These are phyloP conservation scores for Rhododendron ovatum DNA, from an alignment of 148 eudicot genomes.

Conservation along the genomic window DNA sequence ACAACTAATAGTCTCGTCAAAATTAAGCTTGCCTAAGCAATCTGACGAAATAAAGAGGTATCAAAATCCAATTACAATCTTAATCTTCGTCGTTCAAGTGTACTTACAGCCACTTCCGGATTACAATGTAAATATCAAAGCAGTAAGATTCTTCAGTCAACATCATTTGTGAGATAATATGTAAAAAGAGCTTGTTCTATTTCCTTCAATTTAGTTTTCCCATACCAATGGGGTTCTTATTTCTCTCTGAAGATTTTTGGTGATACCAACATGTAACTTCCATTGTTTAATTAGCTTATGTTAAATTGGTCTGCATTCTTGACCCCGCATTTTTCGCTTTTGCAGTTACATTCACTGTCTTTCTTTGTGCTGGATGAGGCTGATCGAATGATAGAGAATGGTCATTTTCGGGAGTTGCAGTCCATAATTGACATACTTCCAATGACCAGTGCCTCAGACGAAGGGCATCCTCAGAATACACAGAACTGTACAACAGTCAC, in stretches of 20 bases:
- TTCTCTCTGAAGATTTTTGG: neutral
- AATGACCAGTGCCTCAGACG: constrained; percentile 30
- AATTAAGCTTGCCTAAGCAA: neutral
- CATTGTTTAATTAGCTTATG: neutral
- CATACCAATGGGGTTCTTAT: neutral
- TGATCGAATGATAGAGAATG: constrained; percentile 95
- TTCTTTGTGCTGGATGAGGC: constrained; percentile 99
- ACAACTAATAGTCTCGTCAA: neutral
- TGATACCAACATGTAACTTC: neutral
- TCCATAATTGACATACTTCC: constrained; percentile 96
- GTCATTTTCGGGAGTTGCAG: constrained; percentile 93
- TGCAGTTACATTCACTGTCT: constrained; percentile 89
- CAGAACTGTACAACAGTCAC: constrained; percentile 66
- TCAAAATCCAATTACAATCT: neutral
- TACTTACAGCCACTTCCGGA: neutral
- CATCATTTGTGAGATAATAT: constrained; percentile 2
- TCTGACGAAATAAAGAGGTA: neutral
- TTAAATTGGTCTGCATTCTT: neutral
- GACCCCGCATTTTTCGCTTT: constrained; percentile 2
- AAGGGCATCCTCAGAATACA: constrained; percentile 37
- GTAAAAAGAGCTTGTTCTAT: neutral
- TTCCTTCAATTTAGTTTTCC: neutral
- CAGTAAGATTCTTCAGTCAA: neutral
- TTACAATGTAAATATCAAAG: neutral
- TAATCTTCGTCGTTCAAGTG: neutral